Evolutionary conservation across 805 yeast species (phyloP).

Genomic region (Wickerhamomyces xylosicus): DNA sequence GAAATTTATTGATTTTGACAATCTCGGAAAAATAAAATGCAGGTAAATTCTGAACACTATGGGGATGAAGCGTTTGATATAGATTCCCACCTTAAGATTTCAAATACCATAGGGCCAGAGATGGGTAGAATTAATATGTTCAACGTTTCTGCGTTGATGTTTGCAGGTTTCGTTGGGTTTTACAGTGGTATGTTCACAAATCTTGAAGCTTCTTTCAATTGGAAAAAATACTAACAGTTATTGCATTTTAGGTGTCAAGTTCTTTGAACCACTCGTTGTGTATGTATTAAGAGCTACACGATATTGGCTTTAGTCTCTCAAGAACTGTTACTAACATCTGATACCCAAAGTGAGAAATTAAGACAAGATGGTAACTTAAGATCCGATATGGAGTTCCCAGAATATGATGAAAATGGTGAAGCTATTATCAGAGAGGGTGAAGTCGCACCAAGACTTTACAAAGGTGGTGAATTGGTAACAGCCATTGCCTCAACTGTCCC

Average conservation of each 20-base stretch:
- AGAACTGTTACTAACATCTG: neutral
- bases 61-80: too few species aligned
- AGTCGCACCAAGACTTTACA: neutral
- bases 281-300: slow-evolving; percentile 24
- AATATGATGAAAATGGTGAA: slow-evolving; percentile 36
- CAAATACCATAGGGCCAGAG: neutral
- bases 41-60: too few species aligned
- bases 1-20: too few species aligned
- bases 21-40: too few species aligned
- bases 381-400: slow-evolving; percentile 46
- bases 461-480: neutral
- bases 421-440: slow-evolving; percentile 17
- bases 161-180: slow-evolving; percentile 27
- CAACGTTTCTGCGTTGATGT: slow-evolving; percentile 16
- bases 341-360: slow-evolving; percentile 40
- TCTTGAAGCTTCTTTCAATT: too few species aligned
- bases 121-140: slow-evolving; percentile 20
- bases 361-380: slow-evolving; percentile 57
- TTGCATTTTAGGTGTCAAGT: slow-evolving; percentile 37
- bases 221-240: slow-evolving; percentile 1
- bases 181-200: slow-evolving; percentile 28
- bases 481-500: too few species aligned
- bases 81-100: neutral
- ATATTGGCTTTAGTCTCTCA: neutral
- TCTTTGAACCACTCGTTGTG: slow-evolving; percentile 69